Percentiles rank a stretch among this genome's conserved stretches.
phyloP scores from a whole-genome alignment of 2,329 filamentous ascomycete species.

The Aspergillus fumigatus region DNA sequence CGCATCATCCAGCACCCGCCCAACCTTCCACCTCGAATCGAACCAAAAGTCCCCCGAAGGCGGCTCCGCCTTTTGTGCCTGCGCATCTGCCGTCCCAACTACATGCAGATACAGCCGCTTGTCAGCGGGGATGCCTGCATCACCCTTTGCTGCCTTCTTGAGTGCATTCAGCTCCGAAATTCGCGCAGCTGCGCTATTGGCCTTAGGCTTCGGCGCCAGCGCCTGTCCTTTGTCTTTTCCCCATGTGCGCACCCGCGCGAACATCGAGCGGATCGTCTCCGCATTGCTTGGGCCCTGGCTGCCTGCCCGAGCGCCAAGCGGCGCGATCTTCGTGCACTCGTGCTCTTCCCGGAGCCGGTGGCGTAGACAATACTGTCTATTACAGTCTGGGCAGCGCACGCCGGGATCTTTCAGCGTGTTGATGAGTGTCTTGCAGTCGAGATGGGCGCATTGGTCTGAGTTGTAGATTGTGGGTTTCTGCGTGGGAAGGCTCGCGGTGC shows the following conservation, averaged over 20 bases:
- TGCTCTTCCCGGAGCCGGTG: conserved; percentile 63
- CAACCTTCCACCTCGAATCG: conserved; percentile 82
- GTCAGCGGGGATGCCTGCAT: conserved; percentile 71
- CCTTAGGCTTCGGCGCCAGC: conserved; percentile 54
- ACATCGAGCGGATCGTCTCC: conserved; percentile 67
- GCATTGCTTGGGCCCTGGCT: conserved; percentile 43
- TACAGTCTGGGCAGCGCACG: conserved; percentile 48
- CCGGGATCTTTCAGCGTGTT: conserved; percentile 48
- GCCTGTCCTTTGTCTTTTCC: conserved; percentile 57
- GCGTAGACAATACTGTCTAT: conserved; percentile 48
- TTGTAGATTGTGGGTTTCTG: conserved; percentile 54
- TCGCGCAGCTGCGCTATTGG: conserved; percentile 53
- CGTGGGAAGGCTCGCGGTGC: conserved; percentile 26
- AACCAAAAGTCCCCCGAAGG: conserved; percentile 80
- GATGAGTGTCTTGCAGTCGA: conserved; percentile 49
- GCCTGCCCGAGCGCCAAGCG: conserved; percentile 47
- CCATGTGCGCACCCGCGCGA: conserved; percentile 76
- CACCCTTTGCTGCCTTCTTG: conserved; percentile 86
- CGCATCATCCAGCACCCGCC: conserved; percentile 52
- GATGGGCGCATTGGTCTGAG: conserved; percentile 47
- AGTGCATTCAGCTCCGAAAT: conserved; percentile 68
- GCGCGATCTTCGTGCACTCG: conserved; percentile 71
- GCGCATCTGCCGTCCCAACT: conserved; percentile 83
- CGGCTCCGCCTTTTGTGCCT: conserved; percentile 76
- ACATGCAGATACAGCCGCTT: conserved; percentile 89